phyloP scores from a whole-genome alignment of 768 basidiomycete genomes.

The Suillus subluteus region DNA sequence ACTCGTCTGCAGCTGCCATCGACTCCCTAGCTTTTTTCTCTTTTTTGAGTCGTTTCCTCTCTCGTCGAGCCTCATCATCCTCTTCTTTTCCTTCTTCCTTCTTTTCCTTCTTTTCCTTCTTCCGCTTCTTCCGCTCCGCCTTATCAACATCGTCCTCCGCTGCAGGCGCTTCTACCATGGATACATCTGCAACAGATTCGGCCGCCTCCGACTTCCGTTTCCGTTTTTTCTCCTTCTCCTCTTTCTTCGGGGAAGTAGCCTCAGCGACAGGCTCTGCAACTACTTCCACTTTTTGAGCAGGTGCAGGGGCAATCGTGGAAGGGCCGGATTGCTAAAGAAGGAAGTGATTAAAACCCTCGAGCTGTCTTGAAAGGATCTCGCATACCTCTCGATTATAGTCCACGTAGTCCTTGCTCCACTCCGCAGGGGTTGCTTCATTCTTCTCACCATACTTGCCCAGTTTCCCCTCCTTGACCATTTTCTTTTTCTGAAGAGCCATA shows the following conservation, averaged over 20 bases:
- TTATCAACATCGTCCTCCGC: conserved; percentile 51
- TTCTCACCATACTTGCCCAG: conserved; percentile 95
- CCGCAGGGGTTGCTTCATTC: conserved; percentile 82
- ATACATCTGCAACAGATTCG: conserved; percentile 45
- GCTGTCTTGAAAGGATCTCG: conserved; percentile 22
- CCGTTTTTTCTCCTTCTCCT: conserved; percentile 82
- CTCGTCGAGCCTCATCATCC: conserved; percentile 63
- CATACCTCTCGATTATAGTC: conserved; percentile 81
- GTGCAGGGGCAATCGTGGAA: conserved; percentile 29
- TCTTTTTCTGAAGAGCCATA: conserved; percentile 96
- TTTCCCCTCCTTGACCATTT: conserved; percentile 96
- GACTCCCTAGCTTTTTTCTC: conserved; percentile 64
- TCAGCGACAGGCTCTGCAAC: conserved; percentile 37
- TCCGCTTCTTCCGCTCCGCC: conserved; percentile 60
- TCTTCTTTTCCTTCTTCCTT: conserved; percentile 50
- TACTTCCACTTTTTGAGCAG: conserved; percentile 25
- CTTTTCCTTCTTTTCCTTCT: conserved; percentile 61
- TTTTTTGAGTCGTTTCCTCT: conserved; percentile 68
- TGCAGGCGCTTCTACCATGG: conserved; percentile 41
- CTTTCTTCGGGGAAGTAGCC: conserved; percentile 41
- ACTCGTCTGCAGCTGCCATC: conserved; percentile 30
- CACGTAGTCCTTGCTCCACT: conserved; percentile 92
- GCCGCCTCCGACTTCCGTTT: conserved; percentile 74
- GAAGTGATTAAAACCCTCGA: conserved; percentile 21
- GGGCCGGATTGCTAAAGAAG: conserved; percentile 43